Conservation (phyloP, 2,329 filamentous ascomycete species). For the Byssoonygena ceratinophila region DNA sequence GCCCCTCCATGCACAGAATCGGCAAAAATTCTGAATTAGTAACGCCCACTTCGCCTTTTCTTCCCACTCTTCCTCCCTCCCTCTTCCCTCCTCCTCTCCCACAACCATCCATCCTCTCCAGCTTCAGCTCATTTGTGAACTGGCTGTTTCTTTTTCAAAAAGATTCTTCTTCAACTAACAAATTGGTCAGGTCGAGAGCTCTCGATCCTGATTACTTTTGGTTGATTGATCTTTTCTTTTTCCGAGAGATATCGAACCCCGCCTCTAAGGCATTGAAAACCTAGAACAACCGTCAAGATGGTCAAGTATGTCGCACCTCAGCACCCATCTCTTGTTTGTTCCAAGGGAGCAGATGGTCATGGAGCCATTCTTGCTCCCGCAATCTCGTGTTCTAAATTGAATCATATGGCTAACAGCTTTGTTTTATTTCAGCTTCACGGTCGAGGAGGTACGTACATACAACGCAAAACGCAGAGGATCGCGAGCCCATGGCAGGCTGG, state of each 20-base stretch:
- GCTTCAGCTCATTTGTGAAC: conserved; percentile 21
- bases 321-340: conserved; percentile 9
- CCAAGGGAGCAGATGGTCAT: neutral
- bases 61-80: neutral
- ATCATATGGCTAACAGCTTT: conserved; percentile 25
- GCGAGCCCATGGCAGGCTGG: neutral
- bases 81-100: neutral
- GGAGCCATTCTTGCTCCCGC: conserved; percentile 10
- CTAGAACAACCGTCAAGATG: conserved; percentile 77
- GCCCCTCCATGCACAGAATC: conserved; percentile 18
- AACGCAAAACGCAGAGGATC: conserved; percentile 12
- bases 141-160: conserved; percentile 20
- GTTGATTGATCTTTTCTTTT: conserved; percentile 27
- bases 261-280: conserved; percentile 32
- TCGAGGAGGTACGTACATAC: conserved; percentile 61
- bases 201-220: conserved; percentile 34
- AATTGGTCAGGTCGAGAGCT: conserved; percentile 32
- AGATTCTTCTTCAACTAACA: conserved; percentile 11
- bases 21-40: conserved; percentile 20
- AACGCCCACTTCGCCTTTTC: conserved; percentile 22
- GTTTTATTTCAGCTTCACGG: conserved; percentile 67
- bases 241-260: conserved; percentile 25
- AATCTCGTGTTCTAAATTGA: neutral
- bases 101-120: conserved; percentile 21
- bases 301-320: conserved; percentile 72